Evolutionary conservation across 1,284 basidiomycete genomes (phyloP), one percentile per base, ranked within the genome.

Genomic region (Ganoderma boninense): DNA sequence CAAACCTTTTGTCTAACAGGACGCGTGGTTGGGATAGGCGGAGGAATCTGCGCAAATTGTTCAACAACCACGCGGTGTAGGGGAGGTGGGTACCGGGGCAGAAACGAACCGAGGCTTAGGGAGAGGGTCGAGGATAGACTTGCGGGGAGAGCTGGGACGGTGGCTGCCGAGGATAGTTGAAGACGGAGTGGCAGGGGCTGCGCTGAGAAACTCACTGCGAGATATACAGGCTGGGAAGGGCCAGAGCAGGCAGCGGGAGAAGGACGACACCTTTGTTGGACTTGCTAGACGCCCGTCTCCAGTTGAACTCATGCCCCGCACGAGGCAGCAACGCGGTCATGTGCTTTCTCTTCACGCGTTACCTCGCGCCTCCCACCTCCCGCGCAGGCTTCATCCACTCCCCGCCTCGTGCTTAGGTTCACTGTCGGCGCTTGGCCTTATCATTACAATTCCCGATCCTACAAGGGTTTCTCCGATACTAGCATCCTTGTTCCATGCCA

Each of bases 241-340:
- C 38, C 23, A 64, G 23, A 20, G 52, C 43, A 29, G 59, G 59
- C 52, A 46, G 52, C 61, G 63, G 38, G 43, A 44, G 40, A 57
- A 38, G 44, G 26, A 43, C 32, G 43, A 46, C 63, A 61, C 38
- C 64, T 71, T 66, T 62, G 71, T 70, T 73, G 49, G 65, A 70
- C 71, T 70, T 26, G 60, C 49, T 26, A 70, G 69, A 62, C 68
- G 69, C 71, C 66, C 66, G 44, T 20, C 29, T 26, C 42, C 18
- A 67, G 67, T 72, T 72, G 60, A 69, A 72, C 71, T 70, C 73
- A 69, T 65, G 68, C n/a, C n/a, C 62, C 57, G 66, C 73, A 74
- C 73, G 73, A 72, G 73, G 73, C 71, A 44, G 44, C 52, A 56
- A 68, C 73, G 43, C 73, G 73, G 59, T 69, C 73, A 74, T 68